These are phyloP conservation scores for Citropsis articulata DNA, from an alignment of 345 rosid species.

Conservation along the genomic window DNA sequence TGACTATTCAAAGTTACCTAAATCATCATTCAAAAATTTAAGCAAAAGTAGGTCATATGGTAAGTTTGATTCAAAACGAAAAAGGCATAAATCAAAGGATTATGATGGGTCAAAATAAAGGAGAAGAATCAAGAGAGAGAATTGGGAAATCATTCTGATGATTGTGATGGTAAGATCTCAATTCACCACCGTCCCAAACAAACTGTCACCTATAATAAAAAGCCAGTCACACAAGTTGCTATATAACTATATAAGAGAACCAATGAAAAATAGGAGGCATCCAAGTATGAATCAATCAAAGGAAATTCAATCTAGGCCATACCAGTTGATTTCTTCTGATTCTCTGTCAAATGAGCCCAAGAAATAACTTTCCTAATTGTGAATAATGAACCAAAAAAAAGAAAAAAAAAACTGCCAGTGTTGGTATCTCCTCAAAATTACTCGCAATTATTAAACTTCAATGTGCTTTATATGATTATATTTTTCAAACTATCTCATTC, in stretches of 20 bases:
- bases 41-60: not conserved
- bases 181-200: not conserved
- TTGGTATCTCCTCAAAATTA: not conserved
- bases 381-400: not conserved
- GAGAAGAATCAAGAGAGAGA: not conserved
- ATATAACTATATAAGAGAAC: too few species aligned
- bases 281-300: not conserved
- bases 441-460: not conserved
- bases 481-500: not conserved
- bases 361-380: not conserved
- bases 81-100: not conserved
- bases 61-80: not conserved
- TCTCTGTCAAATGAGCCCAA: not conserved
- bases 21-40: not conserved
- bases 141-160: not conserved
- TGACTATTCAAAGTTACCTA: not conserved
- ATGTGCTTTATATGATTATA: not conserved
- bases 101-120: not conserved
- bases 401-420: not conserved
- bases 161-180: not conserved
- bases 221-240: too few species aligned
- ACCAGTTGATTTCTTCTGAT: not conserved
- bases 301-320: not conserved
- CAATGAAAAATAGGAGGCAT: not conserved
- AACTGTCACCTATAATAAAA: not conserved